phyloP scores from a whole-genome alignment of 257 asterid genomes.

The Avicennia marina region DNA sequence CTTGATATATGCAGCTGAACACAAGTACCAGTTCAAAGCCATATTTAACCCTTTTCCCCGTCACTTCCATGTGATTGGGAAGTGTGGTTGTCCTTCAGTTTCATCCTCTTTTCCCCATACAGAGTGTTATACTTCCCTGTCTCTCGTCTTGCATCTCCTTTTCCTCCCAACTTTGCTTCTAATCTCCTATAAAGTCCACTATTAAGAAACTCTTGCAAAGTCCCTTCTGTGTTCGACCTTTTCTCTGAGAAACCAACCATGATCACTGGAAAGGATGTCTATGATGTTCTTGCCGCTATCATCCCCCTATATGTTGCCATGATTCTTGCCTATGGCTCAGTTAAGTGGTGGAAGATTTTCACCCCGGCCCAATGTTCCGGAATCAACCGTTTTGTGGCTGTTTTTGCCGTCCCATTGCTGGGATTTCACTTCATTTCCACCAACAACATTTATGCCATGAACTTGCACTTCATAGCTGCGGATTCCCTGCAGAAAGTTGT shows the following conservation, averaged over 20 bases:
- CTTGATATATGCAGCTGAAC: conserved; percentile 7
- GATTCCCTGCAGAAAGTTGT: conserved; percentile 79
- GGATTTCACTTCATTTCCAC: conserved; percentile 89
- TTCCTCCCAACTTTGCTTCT: background rate
- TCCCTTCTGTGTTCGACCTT: background rate
- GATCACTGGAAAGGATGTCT: conserved; percentile 80
- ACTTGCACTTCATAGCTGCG: conserved; percentile 82
- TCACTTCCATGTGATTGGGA: conserved; percentile 34
- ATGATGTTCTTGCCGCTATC: conserved; percentile 79
- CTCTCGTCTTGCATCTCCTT: background rate
- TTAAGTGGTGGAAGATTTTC: conserved; percentile 95
- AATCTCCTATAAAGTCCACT: background rate
- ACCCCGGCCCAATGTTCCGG: conserved; percentile 94
- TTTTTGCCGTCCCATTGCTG: conserved; percentile 83
- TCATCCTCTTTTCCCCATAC: background rate
- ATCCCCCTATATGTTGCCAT: conserved; percentile 80
- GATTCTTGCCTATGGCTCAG: conserved; percentile 85
- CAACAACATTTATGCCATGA: conserved; percentile 73
- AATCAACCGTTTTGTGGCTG: conserved; percentile 88
- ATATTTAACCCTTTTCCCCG: conserved; percentile 12
- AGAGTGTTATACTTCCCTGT: background rate
- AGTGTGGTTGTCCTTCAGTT: conserved; percentile 16
- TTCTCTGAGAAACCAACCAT: conserved; percentile 14
- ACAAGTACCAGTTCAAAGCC: conserved; percentile 17
- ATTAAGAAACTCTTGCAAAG: no score